These are phyloP conservation scores for Cryptosporidium meleagridis DNA, from an alignment of 169 alveolate genomes.

Conservation along the genomic window DNA sequence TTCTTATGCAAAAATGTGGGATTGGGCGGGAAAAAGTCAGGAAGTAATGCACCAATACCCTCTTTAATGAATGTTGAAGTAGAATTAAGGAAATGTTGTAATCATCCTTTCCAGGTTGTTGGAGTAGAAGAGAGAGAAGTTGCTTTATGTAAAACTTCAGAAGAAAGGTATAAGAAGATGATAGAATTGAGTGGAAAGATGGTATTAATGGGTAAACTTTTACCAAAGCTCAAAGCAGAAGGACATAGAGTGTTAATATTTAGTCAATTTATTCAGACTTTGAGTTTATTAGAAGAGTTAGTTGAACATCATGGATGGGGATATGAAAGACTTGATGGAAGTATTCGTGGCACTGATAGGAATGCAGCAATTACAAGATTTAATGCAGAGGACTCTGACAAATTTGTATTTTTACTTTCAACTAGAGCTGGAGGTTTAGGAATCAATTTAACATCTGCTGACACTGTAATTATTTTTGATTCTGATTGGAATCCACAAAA, in stretches of 20 bases:
- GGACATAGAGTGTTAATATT: conserved; percentile 89
- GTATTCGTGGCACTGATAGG: conserved; percentile 88
- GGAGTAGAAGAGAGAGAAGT: conserved; percentile 86
- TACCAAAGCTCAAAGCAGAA: conserved; percentile 87
- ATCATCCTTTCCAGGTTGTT: conserved; percentile 92
- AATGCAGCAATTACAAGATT: conserved; percentile 82
- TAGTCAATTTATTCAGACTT: conserved; percentile 89
- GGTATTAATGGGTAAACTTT: conserved; percentile 81
- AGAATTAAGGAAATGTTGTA: conserved; percentile 93
- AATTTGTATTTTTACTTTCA: conserved; percentile 90
- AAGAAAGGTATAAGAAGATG: conserved; percentile 79
- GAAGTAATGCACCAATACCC: conserved; percentile 80
- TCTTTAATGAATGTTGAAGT: conserved; percentile 90
- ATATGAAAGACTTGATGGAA: conserved; percentile 90
- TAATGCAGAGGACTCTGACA: conserved; percentile 83
- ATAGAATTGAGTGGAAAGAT: conserved; percentile 89
- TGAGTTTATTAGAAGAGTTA: conserved; percentile 89
- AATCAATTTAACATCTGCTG: conserved; percentile 93
- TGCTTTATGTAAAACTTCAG: conserved; percentile 74
- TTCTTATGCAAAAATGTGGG: conserved; percentile 74
- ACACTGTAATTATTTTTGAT: conserved; percentile 93
- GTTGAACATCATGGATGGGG: conserved; percentile 83
- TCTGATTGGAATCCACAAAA: conserved; percentile 96
- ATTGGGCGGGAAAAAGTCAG: conserved; percentile 47
- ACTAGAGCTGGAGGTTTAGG: conserved; percentile 96